Evolutionary conservation across 1,284 basidiomycete genomes (phyloP).

Genomic region (Sphagnurus paluster): DNA sequence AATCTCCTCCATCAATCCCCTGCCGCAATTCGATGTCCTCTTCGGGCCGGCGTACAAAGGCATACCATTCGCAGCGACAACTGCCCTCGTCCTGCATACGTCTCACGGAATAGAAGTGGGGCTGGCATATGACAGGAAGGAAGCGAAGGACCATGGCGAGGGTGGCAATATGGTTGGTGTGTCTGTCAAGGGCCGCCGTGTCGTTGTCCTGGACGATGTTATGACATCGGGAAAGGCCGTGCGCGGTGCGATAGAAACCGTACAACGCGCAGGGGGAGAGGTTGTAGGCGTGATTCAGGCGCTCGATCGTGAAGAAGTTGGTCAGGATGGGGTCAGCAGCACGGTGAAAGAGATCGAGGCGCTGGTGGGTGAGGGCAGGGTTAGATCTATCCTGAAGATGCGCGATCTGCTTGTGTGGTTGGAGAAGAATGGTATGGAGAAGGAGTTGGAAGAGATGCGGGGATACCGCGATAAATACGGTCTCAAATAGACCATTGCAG

Average conservation of each 20-base stretch:
- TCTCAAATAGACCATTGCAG: conserved; percentile 36
- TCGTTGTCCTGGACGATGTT: conserved; percentile 94
- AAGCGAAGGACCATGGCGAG: conserved; percentile 95
- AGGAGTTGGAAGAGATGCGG: conserved; percentile 76
- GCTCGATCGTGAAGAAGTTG: conserved; percentile 90
- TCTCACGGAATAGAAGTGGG: conserved; percentile 71
- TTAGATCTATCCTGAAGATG: conserved; percentile 82
- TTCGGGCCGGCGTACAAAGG: conserved; percentile 99
- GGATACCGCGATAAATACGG: conserved; percentile 85
- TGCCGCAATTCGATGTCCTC: conserved; percentile 84
- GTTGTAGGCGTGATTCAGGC: conserved; percentile 92
- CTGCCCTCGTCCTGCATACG: conserved; percentile 75
- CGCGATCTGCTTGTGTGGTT: conserved; percentile 86
- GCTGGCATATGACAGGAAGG: conserved; percentile 94
- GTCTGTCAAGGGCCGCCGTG: conserved; percentile 73
- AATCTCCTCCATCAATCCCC: conserved; percentile 36
- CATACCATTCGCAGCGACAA: conserved; percentile 91
- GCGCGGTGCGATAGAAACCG: conserved; percentile 76
- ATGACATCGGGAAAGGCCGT: conserved; percentile 96
- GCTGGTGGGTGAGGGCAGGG: conserved; percentile 63
- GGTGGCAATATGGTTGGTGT: conserved; percentile 94
- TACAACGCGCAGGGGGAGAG: conserved; percentile 66
- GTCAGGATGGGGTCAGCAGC: conserved; percentile 64
- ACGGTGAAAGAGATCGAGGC: conserved; percentile 86
- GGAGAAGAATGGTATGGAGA: conserved; percentile 61